These are phyloP conservation scores for Cytidiella melzeri DNA, from an alignment of 768 basidiomycete species.

Conservation along the genomic window DNA sequence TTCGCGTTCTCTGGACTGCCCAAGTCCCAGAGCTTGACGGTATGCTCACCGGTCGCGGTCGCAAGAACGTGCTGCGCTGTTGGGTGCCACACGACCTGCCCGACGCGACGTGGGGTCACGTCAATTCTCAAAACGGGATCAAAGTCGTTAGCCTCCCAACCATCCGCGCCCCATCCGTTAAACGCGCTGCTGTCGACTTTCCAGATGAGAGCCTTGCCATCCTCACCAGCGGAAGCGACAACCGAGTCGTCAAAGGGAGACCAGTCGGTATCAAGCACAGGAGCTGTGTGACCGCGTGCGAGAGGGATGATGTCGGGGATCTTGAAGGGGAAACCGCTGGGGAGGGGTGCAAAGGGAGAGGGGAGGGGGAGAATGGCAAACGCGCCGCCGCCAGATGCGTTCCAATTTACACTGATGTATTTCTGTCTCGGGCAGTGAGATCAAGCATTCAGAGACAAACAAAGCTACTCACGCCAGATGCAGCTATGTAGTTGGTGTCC, in stretches of 20 bases:
- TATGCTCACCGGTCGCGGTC: slow-evolving; percentile 76
- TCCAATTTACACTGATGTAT: slow-evolving; percentile 94
- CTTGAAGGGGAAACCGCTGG: slow-evolving; percentile 58
- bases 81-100: slow-evolving; percentile 92
- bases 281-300: slow-evolving; percentile 77
- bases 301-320: slow-evolving; percentile 91
- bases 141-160: slow-evolving; percentile 78
- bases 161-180: slow-evolving; percentile 80
- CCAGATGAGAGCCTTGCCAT: slow-evolving; percentile 91
- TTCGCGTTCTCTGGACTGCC: slow-evolving; percentile 62
- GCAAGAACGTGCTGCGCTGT: slow-evolving; percentile 85
- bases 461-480: slow-evolving; percentile 60
- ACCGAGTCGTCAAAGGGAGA: slow-evolving; percentile 88
- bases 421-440: slow-evolving; percentile 9
- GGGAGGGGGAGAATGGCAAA: slow-evolving; percentile 91
- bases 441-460: slow-evolving; percentile 4
- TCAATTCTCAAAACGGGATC: slow-evolving; percentile 80
- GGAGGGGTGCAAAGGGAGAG: slow-evolving; percentile 53
- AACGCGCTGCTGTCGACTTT: slow-evolving; percentile 65
- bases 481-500: slow-evolving; percentile 91
- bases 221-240: slow-evolving; percentile 90
- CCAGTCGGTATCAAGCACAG: slow-evolving; percentile 95
- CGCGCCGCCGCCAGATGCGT: slow-evolving; percentile 86
- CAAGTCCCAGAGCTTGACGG: slow-evolving; percentile 89
- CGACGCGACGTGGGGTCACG: slow-evolving; percentile 81